These are phyloP conservation scores for Chlorophyllum brunneum DNA, from an alignment of 768 basidiomycete genomes.

Conservation along the genomic window DNA sequence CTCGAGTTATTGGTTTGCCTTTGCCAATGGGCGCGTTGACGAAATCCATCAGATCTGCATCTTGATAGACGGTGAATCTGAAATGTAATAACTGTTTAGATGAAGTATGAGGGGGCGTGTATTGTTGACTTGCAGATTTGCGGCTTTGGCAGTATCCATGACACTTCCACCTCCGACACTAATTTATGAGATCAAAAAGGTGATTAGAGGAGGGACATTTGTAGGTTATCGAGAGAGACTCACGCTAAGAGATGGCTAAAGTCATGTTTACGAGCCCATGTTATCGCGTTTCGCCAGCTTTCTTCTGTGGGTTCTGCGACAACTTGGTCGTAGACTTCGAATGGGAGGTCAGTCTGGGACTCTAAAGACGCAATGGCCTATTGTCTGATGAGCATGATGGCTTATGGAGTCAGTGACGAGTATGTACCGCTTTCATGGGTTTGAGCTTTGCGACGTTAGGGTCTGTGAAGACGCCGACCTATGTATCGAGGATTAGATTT, in stretches of 20 bases:
- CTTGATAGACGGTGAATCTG: conserved; percentile 88
- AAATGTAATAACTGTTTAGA: conserved; percentile 5
- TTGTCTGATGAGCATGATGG: background rate
- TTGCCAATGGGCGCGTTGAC: conserved; percentile 96
- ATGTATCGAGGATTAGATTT: conserved; percentile 5
- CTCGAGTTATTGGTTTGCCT: conserved; percentile 75
- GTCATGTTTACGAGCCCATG: conserved; percentile 81
- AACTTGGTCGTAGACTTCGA: conserved; percentile 78
- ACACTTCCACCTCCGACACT: conserved; percentile 93
- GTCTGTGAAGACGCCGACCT: conserved; percentile 96
- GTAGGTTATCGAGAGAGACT: too few relatives aligned
- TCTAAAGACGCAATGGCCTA: conserved; percentile 81
- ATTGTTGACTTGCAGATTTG: conserved; percentile 65
- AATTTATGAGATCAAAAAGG: conserved; percentile 6
- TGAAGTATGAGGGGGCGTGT: background rate
- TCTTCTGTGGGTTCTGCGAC: conserved; percentile 90
- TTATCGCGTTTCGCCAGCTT: conserved; percentile 84
- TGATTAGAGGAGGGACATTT: background rate
- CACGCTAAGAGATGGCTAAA: conserved; percentile 93
- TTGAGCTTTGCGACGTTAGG: conserved; percentile 74
- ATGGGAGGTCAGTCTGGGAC: conserved; percentile 68
- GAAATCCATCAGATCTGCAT: conserved; percentile 92
- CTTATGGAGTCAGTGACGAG: background rate
- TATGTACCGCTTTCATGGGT: conserved; percentile 73
- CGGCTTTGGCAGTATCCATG: conserved; percentile 94